Base-by-base conservation (phyloP, 164 flowering plant species). In the Vitis amurensis region DNA sequence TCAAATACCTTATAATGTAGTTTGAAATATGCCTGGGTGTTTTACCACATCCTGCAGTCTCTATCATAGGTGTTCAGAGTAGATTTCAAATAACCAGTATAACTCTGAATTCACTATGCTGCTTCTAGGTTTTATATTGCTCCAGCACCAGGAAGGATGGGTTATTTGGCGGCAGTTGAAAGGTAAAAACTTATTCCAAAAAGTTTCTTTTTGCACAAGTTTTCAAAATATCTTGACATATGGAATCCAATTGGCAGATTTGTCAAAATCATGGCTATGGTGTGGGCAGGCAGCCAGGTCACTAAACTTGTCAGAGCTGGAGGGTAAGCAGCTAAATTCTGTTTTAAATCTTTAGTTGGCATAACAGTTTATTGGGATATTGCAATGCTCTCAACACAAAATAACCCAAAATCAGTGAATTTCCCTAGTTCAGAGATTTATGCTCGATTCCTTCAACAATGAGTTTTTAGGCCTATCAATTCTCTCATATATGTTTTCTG, bases 221-320 rank as follows among this genome's bases (percentile, higher is more conserved):
- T 11, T 31, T 31, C 15, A 57, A 50, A 2, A 19, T 1, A 63
- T 23, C 4, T 70, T 19, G 61, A 23, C 47, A 47, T 8, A 4
- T 37, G 13, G 23, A 30, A 53, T 23, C 15, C 65, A 47, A 48
- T 68, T 63, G 82, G 74, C 88, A 92, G 98, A 78, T 93, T 93
- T 82, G 63, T 93, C 64, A 91, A 93, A 80, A 67, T 91, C 68
- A 83, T 89, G 92, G 94, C 97, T 52, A 86, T 85, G 91, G 94
- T 91, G 16, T 93, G 97, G 98, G 92, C 97, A 61, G 97, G 98
- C 68, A 93, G 98, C 75, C 98, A 93, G 69, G 97, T 91, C 19
- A 93, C 98, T 8, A 93, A 93, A 79, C 82, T 91, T 75, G 50
- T 76, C 17, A 80, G 95, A 81, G 92, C 86, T 63, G 93, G 80